Percentiles rank a stretch among this genome's conserved stretches.
phyloP scores from a whole-genome alignment of 1,284 basidiomycete species.

The Ceratobasidium sp. region DNA sequence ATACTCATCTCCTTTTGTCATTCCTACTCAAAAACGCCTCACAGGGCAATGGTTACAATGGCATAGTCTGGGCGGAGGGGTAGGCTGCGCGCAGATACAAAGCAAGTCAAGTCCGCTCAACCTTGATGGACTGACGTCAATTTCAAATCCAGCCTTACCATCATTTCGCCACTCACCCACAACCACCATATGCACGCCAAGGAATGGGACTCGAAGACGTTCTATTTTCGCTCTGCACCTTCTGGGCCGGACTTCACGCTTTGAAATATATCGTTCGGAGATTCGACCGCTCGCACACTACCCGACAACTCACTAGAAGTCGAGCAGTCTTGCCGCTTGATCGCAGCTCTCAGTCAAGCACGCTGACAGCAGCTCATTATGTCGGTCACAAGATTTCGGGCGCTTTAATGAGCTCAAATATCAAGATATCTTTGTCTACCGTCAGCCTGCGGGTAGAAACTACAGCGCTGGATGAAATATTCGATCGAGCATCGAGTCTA shows the following conservation, averaged over 20 bases:
- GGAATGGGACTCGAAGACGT: constrained; percentile 22
- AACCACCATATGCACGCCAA: background rate
- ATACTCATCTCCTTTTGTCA: constrained; percentile 14
- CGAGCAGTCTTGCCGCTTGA: constrained; percentile 28
- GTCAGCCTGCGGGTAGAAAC: constrained; percentile 55
- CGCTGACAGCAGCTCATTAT: background rate
- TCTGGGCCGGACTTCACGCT: constrained; percentile 30
- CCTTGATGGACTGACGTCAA: background rate
- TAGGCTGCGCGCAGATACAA: background rate
- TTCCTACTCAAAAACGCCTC: background rate
- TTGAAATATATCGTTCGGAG: constrained; percentile 10
- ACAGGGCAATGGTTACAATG: background rate
- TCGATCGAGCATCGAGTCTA: constrained; percentile 6
- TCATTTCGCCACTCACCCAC: background rate
- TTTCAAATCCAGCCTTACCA: background rate
- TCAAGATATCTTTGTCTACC: constrained; percentile 21
- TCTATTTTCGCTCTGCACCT: constrained; percentile 20
- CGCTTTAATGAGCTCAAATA: constrained; percentile 8
- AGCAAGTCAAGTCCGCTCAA: background rate
- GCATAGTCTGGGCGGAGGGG: background rate
- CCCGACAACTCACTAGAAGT: constrained; percentile 20
- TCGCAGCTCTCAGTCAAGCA: background rate
- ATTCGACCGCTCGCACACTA: constrained; percentile 5
- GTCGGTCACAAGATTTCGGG: constrained; percentile 8
- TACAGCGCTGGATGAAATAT: constrained; percentile 59